Conservation (phyloP, 2,329 filamentous ascomycete genomes). For the Rachicladosporium sp. region DNA sequence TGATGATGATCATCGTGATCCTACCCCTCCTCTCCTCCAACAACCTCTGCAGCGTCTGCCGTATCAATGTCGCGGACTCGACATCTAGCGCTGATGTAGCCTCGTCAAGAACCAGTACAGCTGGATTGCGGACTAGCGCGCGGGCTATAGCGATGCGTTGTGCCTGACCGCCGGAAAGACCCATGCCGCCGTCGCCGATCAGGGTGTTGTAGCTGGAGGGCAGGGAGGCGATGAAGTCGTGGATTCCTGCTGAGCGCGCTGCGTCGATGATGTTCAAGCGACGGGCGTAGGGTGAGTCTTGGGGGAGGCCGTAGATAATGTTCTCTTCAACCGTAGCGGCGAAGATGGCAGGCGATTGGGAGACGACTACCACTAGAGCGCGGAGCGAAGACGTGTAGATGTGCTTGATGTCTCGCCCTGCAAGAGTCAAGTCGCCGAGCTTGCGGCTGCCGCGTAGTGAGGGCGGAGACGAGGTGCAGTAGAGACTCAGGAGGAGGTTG, state of each 20-base stretch:
- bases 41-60: slow-evolving; percentile 48
- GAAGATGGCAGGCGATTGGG: slow-evolving; percentile 64
- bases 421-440: slow-evolving; percentile 44
- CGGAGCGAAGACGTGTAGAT: slow-evolving; percentile 52
- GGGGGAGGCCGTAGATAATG: slow-evolving; percentile 63
- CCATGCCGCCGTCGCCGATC: slow-evolving; percentile 66
- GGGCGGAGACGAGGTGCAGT: slow-evolving; percentile 56
- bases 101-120: slow-evolving; percentile 72
- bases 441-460: slow-evolving; percentile 5
- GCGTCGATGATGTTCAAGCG: slow-evolving; percentile 34
- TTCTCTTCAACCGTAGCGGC: slow-evolving; percentile 66
- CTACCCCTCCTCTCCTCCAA: slow-evolving; percentile 23
- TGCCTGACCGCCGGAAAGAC: slow-evolving; percentile 67
- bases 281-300: slow-evolving; percentile 39
- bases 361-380: slow-evolving; percentile 52
- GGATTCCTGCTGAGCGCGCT: slow-evolving; percentile 50
- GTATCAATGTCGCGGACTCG: slow-evolving; percentile 51
- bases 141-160: slow-evolving; percentile 73
- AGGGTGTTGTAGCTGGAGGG: slow-evolving; percentile 58
- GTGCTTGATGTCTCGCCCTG: slow-evolving; percentile 41
- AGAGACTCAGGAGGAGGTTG: slow-evolving; percentile 61
- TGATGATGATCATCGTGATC: slow-evolving; percentile 68
- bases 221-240: slow-evolving; percentile 64
- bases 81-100: slow-evolving; percentile 71
- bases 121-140: slow-evolving; percentile 58